A percentile compares a stretch with the other conserved stretches of the same genome.
These are phyloP conservation scores for Limonium bicolor DNA, from an alignment of 148 eudicot genomes.

Conservation along the genomic window DNA sequence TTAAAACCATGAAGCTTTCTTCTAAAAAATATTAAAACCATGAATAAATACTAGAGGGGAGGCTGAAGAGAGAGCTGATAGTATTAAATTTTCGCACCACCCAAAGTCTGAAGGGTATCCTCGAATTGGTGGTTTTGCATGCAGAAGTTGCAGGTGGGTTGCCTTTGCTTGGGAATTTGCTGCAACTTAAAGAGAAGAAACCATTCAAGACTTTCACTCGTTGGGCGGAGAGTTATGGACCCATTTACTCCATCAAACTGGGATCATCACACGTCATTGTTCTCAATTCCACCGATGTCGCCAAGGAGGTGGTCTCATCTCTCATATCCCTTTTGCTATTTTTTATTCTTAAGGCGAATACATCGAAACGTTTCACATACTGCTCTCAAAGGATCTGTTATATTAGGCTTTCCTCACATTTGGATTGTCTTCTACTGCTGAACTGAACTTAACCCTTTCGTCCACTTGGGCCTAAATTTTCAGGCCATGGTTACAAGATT, in stretches of 20 bases:
- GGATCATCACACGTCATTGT: constrained; percentile 42
- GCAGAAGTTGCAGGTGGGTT: constrained; percentile 62
- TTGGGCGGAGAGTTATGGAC: constrained; percentile 70
- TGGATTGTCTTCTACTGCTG: no score
- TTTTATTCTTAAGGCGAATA: not conserved
- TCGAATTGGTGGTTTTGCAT: not conserved
- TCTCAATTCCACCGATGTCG: constrained; percentile 42
- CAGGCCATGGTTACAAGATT: constrained; percentile 50
- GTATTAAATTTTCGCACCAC: not conserved
- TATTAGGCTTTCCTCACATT: not conserved
- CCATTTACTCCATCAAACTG: constrained; percentile 60
- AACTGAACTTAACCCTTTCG: no score
- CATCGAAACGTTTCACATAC: no score
- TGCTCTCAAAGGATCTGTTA: not conserved
- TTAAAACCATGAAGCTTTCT: no score
- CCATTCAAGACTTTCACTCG: constrained; percentile 59
- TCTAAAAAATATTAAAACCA: no score
- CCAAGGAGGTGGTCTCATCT: constrained; percentile 43
- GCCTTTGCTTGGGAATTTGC: constrained; percentile 56
- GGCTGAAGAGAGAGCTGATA: not conserved
- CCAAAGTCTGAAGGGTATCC: not conserved
- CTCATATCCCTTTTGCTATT: not conserved
- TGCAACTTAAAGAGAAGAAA: constrained; percentile 68
- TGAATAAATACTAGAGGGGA: no score
- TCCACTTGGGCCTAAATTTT: no score